Evolutionary conservation across 805 yeast genomes (phyloP).

Genomic region (Candida ulmi): DNA sequence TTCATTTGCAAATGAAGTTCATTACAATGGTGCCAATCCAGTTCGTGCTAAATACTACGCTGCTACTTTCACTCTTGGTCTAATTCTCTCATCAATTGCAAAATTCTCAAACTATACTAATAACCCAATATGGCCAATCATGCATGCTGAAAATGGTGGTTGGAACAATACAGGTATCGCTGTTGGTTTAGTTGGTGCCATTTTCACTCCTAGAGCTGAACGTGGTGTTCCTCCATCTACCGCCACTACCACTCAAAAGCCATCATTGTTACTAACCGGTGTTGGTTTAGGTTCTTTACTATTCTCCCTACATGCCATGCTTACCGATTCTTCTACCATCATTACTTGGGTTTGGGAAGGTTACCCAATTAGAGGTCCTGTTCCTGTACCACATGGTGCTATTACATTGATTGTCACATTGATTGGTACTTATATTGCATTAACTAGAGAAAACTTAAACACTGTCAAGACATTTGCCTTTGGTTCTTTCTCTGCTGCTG

Average conservation of each 20-base stretch:
- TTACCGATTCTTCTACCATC: slow-evolving; percentile 80
- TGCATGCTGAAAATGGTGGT: slow-evolving; percentile 84
- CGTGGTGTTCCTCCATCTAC: not conserved
- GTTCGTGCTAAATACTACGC: slow-evolving; percentile 28
- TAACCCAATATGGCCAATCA: slow-evolving; percentile 95
- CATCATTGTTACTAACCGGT: slow-evolving; percentile 46
- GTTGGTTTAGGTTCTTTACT: slow-evolving; percentile 73
- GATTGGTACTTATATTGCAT: slow-evolving; percentile 48
- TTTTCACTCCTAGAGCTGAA: slow-evolving; percentile 44
- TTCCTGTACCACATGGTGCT: slow-evolving; percentile 78
- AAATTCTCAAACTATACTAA: slow-evolving; percentile 77
- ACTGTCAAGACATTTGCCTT: slow-evolving; percentile 34
- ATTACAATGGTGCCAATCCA: slow-evolving; percentile 20
- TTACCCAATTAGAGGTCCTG: slow-evolving; percentile 79
- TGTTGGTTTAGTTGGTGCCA: slow-evolving; percentile 58
- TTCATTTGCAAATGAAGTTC: slow-evolving; percentile 37
- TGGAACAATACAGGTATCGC: slow-evolving; percentile 65
- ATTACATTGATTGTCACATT: slow-evolving; percentile 55
- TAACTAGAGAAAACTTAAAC: slow-evolving; percentile 14
- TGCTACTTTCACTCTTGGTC: slow-evolving; percentile 62
- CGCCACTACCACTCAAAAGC: slow-evolving; percentile 20
- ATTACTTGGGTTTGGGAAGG: slow-evolving; percentile 98
- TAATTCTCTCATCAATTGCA: slow-evolving; percentile 64
- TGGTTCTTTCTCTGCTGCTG: slow-evolving; percentile 35
- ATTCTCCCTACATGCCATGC: slow-evolving; percentile 65